Conservation (phyloP, 2,329 filamentous ascomycete genomes). For the Daldinia eschscholtzii region DNA sequence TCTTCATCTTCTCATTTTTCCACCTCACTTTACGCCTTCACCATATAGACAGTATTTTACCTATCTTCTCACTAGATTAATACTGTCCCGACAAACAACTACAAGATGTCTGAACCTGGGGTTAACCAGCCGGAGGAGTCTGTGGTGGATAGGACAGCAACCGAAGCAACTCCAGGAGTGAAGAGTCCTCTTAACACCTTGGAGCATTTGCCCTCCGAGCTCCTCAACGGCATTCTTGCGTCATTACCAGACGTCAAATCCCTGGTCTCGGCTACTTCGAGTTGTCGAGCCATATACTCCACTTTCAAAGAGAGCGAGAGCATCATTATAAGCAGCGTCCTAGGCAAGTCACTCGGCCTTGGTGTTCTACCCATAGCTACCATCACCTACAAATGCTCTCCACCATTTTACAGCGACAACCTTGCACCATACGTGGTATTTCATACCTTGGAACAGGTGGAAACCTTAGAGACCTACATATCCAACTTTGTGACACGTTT, state of each 20-base stretch:
- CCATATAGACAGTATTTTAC: background rate
- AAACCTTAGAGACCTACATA: background rate
- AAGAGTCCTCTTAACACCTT: background rate
- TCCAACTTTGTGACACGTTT: background rate
- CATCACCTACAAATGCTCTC: background rate
- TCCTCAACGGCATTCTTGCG: background rate
- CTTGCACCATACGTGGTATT: too few species aligned
- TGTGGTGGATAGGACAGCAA: background rate
- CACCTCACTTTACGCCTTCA: background rate
- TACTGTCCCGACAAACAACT: background rate
- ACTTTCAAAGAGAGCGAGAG: background rate
- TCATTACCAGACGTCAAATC: background rate
- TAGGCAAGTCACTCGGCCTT: background rate
- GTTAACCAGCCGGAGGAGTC: background rate
- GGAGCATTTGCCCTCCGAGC: background rate
- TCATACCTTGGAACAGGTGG: background rate
- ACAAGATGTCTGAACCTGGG: background rate
- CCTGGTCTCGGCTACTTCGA: background rate
- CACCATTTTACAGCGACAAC: background rate
- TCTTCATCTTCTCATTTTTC: background rate
- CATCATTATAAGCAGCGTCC: background rate
- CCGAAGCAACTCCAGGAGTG: background rate
- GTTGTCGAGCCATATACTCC: background rate
- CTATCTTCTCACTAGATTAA: background rate
- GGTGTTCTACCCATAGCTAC: background rate